Base-by-base conservation (phyloP, 257 asterid genomes). In the Cynanchum wilfordii region DNA sequence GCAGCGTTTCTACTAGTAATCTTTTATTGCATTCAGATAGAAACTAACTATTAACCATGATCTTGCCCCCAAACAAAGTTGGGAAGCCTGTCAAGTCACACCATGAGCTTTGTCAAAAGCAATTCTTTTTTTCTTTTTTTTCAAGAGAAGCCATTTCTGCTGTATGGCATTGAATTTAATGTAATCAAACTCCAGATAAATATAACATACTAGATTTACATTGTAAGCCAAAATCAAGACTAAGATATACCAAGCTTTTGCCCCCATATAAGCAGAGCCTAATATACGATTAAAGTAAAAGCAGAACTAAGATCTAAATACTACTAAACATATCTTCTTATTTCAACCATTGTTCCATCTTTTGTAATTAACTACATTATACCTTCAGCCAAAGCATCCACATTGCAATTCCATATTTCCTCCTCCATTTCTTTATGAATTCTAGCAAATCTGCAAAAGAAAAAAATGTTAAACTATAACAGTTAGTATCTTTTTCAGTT, bases 301-400 rank as follows among this genome's bases (percentile, higher is more conserved):
- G 9, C 25, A 24, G 25, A 69, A 22, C 25, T 27, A 59, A 62
- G 57, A 33, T 24, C 36, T 30, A 62, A 29, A 52, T 6, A 42
- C 71, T 13, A 25, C 45, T 57, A 66, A 36, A 63, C 38, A 69
- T 63, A 80, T 56, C 67, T 44, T 73, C 70, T 74, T 22, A 73
- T 52, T 40, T 12, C 71, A 62, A 12, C 22, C 75, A 45, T 54
- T 49, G 63, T 64, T 54, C 50, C 72, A 54, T 58, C 54, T 49
- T 54, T 33, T 24, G 29, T 51, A 50, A 65, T 33, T 77, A 65
- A 69, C 58, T 68, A 59, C 52, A 40, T 67, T 74, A 72, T 75
- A 82, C 83, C 85, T 78, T 83, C 76, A 69, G 60, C 50, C 38
- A 58, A 75, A 73, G 78, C 71, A 75, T 38, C 42, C 56, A 20